Evolutionary conservation across 129 eudicot species (phyloP).

Genomic region (Flaveria brownii): DNA sequence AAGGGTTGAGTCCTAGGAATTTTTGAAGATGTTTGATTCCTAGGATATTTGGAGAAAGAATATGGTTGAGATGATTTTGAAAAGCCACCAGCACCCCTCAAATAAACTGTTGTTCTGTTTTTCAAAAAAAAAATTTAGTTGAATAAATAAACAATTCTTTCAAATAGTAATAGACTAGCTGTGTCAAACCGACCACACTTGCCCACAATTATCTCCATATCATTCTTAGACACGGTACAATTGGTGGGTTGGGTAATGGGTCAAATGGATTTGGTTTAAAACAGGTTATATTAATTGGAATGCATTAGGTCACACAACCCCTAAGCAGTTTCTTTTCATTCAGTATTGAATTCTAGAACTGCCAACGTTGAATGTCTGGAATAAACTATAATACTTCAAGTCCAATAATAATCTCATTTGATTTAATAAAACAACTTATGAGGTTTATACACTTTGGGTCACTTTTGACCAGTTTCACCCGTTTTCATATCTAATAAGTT

Average conservation of each 20-base stretch:
- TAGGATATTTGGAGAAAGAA: slow-evolving; percentile 61
- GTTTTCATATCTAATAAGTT: background rate
- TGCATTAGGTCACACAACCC: background rate
- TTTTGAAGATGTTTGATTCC: slow-evolving; percentile 43
- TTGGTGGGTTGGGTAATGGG: slow-evolving; percentile 1
- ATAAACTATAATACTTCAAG: background rate
- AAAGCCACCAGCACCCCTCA: slow-evolving; percentile 96
- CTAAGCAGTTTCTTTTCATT: background rate
- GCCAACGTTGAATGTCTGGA: background rate
- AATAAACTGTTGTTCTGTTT: slow-evolving; percentile 49
- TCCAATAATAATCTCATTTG: background rate
- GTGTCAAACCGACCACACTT: slow-evolving; percentile 18
- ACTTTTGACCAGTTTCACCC: background rate
- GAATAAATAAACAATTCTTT: slow-evolving; percentile 46
- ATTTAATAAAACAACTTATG: background rate
- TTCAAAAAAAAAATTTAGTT: background rate
- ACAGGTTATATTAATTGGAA: background rate
- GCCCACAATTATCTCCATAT: slow-evolving; percentile 15
- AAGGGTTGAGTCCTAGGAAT: slow-evolving; percentile 72
- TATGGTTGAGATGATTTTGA: slow-evolving; percentile 77
- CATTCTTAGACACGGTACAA: background rate
- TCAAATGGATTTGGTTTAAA: slow-evolving; percentile 6
- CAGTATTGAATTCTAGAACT: background rate
- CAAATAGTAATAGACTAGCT: slow-evolving; percentile 28
- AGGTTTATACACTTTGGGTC: background rate